Base-by-base conservation (phyloP, 495 filamentous ascomycete species). In the Trichoderma erinaceum region DNA sequence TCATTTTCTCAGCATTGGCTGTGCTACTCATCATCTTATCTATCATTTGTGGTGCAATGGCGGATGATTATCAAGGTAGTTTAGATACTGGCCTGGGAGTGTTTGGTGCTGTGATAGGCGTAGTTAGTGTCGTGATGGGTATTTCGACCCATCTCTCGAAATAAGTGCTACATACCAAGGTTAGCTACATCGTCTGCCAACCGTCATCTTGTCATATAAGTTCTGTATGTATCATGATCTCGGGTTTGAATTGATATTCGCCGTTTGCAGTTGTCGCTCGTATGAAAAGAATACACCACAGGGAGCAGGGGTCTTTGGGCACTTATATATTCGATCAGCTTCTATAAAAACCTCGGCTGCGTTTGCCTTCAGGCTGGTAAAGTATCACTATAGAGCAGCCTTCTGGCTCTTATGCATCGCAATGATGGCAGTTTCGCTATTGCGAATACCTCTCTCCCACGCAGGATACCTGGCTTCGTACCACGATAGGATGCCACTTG, bases 271-370 rank as follows among this genome's bases (percentile, higher is more conserved):
- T 29, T 29, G 29, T 29, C 29, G 29, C 29, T 29, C 29, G 4
- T 29, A 29, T 29, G 29, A 29, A 29, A 29, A 44, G 41, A 44
- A 16, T 44, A 44, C 11, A 32, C 10, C 41, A 27, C 29, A 29
- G 29, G 29, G 29, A 29, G 29, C 29, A 4, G 29, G 29, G 29
- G 10, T 29, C 38, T 16, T 8, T 41, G 35, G 8, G 35, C 35
- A 7, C 35, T 3, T 38, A 38, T 38, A 29, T 90, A 89, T 67
- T 77, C 82, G 8, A 80, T 87, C 69, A 81, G 85, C 69, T 80
- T 83, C 29, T 38, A 38, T 38, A 7, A 38, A 10, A 7, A 38
- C 35, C 7, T 29, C 29, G 29, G 29, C 29, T 1, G 29, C 29
- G 1, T 29, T 29, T 29, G 29, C 29, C 1, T 29, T 29, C 29